Evolutionary conservation across 140 eudicot genomes (phyloP), one percentile per base, ranked within the genome.

Genomic region (Senecio squalidus): DNA sequence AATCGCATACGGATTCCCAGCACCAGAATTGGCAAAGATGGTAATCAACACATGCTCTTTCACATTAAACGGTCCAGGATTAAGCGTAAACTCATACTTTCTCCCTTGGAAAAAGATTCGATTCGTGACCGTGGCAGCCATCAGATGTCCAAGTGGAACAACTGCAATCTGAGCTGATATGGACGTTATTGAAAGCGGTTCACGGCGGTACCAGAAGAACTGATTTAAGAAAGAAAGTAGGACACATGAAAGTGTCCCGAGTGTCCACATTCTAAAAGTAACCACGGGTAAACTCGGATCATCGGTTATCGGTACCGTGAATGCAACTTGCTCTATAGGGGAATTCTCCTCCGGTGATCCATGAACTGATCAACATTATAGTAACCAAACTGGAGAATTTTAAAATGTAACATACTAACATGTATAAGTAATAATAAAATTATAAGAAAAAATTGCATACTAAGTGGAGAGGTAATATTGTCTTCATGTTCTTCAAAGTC

Each of bases 241-340:
- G 3, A 72, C 66, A 30, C 96, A 88, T 2, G 94, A 83, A 10
- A 57, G 2, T 0, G 81, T 28, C 17, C 96, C 96, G 2, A 88
- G 83, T 4, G 61, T 52, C 94, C 94, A 88, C 84, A 73, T 81
- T 9, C 96, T 80, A 77, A 88, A 88, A 13, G 96, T 88, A 23
- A 78, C 70, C 14, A 73, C 94, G 8, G 83, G 91, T 4, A 76
- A 65, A 34, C 71, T 58, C 3, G 78, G 68, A 58, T 84, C 94
- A 40, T 88, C 96, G 29, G 80, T 64, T 63, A 62, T 52, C 4
- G 94, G 91, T 2, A 88, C 96, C 17, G 96, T 88, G 54, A 88
- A 75, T 1, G 94, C 88, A 14, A 88, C 96, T 38, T 88, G 94
- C 75, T 84, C 89, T 24, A 84, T 63, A 59, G 83, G 85, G 24